These are phyloP conservation scores for Scortechinia acanthostroma DNA, from an alignment of 2,329 filamentous ascomycete genomes.

Conservation along the genomic window DNA sequence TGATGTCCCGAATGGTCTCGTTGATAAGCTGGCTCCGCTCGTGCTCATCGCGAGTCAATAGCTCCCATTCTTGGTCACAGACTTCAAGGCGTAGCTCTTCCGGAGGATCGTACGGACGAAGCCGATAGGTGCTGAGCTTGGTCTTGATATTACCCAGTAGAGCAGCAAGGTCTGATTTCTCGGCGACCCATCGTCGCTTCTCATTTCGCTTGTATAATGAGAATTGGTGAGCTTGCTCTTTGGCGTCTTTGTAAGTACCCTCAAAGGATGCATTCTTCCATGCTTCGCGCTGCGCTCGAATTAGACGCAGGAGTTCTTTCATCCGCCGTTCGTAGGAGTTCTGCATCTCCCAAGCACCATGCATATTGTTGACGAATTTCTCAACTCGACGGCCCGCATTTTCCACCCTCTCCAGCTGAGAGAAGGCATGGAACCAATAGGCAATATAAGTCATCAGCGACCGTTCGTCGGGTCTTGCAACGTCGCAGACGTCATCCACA, in stretches of 20 bases:
- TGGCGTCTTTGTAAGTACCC: constrained; percentile 87
- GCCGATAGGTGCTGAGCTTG: constrained; percentile 87
- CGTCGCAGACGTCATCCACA: constrained; percentile 96
- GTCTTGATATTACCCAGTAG: constrained; percentile 97
- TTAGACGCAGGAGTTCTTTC: constrained; percentile 70
- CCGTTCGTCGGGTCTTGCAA: constrained; percentile 88
- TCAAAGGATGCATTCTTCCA: constrained; percentile 81
- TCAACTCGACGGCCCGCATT: constrained; percentile 93
- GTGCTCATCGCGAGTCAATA: constrained; percentile 76
- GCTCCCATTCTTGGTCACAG: constrained; percentile 76
- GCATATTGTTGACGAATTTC: constrained; percentile 98
- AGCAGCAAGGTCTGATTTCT: constrained; percentile 91
- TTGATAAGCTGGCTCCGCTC: constrained; percentile 88
- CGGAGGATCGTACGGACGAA: constrained; percentile 86
- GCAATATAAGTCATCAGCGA: constrained; percentile 99
- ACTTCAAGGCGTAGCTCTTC: constrained; percentile 74
- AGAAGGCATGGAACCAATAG: constrained; percentile 99
- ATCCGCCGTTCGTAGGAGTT: constrained; percentile 89
- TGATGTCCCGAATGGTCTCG: constrained; percentile 97
- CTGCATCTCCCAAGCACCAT: constrained; percentile 99
- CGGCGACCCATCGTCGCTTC: constrained; percentile 93
- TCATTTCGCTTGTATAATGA: constrained; percentile 81
- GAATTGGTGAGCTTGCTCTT: constrained; percentile 76
- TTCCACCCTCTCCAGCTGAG: constrained; percentile 96
- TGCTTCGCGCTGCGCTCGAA: constrained; percentile 63